Base-by-base conservation (phyloP, 768 basidiomycete genomes). In the Pisolithus orientalis region DNA sequence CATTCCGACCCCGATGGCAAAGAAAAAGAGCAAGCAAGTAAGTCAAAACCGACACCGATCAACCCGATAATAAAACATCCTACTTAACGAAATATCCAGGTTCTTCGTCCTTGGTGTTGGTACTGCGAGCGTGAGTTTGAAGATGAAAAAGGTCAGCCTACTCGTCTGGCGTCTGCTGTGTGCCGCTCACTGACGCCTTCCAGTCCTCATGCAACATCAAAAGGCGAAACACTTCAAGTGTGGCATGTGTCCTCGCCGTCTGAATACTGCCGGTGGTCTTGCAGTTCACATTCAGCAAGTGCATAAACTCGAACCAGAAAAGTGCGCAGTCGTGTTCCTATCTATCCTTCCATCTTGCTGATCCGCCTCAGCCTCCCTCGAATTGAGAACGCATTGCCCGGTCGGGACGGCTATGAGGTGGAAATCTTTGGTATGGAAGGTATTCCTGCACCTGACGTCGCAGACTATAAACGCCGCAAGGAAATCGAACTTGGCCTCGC, bases 341-440 rank as follows among this genome's bases (percentile, higher is more conserved):
- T 47, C 50, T 60, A 56, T 39, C 52, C 8, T 63, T 38, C 5
- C 53, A 49, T 51, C 44, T 40, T 16, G 51, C 27, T 37, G 6
- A 11, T 2, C 43, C 34, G 46, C 17, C 32, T 1, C 37, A 86
- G 85, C 55, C 73, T 88, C 32, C 84, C 80, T n/a, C 90, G 95
- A 17, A 93, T 99, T 25, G 94, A 96, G 51, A 98, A 97, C 65
- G 94, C 95, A 0, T 75, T 99, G 3, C 93, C 95, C 8, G 95
- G 94, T 28, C 84, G 96, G 32, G 95, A 97, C 70, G 93, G 94
- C 1, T 97, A 97, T 61, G 95, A 98, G 66, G 87, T 99, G 37
- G 96, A 99, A 72, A 98, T 99, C 45, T 98, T 98, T 58, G 96
- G 96, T 24, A 98, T 99, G 96, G 95, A 96, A 66, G 96, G 95